These are phyloP conservation scores for Houttuynia cordata DNA, from an alignment of 164 flowering plant genomes.

Conservation along the genomic window DNA sequence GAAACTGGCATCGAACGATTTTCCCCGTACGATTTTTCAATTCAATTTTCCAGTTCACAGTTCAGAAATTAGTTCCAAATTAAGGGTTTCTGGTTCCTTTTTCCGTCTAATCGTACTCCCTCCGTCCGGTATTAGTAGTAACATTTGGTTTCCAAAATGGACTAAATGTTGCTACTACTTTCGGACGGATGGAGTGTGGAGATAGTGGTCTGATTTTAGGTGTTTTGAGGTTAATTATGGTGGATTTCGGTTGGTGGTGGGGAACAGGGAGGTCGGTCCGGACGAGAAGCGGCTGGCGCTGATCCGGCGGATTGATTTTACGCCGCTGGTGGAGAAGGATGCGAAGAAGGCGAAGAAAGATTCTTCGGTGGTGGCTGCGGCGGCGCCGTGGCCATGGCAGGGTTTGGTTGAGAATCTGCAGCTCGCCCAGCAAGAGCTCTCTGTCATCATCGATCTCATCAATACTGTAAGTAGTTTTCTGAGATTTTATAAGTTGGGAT, in stretches of 20 bases:
- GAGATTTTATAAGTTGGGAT: neutral
- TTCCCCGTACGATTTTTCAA: constrained; percentile 32
- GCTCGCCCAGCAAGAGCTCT: constrained; percentile 82
- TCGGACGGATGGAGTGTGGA: too few species aligned
- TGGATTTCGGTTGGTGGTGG: neutral
- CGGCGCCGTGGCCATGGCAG: constrained; percentile 75
- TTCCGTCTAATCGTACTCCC: neutral
- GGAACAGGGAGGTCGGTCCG: constrained; percentile 44
- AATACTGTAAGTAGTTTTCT: constrained; percentile 16
- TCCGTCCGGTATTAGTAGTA: neutral
- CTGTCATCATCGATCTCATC: constrained; percentile 79
- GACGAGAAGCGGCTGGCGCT: constrained; percentile 76
- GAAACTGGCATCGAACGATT: constrained; percentile 75
- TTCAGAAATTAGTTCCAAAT: too few species aligned
- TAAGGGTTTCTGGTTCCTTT: neutral
- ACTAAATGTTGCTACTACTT: too few species aligned
- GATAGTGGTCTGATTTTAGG: neutral
- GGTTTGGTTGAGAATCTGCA: constrained; percentile 74
- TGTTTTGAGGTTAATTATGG: neutral
- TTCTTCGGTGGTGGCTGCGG: constrained; percentile 21
- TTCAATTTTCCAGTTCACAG: neutral
- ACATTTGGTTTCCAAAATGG: neutral
- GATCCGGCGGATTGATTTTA: constrained; percentile 77
- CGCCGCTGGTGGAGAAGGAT: constrained; percentile 77
- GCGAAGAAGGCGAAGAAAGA: constrained; percentile 63